These are phyloP conservation scores for Globisporangium acanthophoron DNA, from an alignment of 352 stramenopile genomes.

Conservation along the genomic window DNA sequence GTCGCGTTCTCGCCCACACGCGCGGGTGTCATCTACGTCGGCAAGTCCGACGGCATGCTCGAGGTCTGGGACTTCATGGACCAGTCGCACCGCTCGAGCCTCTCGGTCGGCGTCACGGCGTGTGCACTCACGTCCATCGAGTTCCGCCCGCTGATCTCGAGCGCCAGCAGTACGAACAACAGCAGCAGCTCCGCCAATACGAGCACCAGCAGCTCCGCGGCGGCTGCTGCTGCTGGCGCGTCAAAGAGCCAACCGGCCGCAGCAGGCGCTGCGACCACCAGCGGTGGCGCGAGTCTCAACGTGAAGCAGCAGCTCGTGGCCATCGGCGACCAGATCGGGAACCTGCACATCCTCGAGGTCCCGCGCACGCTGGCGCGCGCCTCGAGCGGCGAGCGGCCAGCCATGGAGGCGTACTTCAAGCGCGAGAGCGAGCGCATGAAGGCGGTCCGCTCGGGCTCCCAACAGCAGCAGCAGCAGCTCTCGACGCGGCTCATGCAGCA, in stretches of 20 bases:
- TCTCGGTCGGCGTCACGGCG: slow-evolving; percentile 77
- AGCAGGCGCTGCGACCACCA: slow-evolving; percentile 2
- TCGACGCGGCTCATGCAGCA: slow-evolving; percentile 13
- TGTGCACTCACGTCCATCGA: slow-evolving; percentile 86
- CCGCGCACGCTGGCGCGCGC: slow-evolving; percentile 83
- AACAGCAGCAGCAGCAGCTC: slow-evolving; percentile 1
- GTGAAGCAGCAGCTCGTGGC: slow-evolving; percentile 89
- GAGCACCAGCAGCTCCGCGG: slow-evolving; percentile 4
- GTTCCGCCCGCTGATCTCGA: slow-evolving; percentile 43
- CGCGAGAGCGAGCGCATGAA: slow-evolving; percentile 81
- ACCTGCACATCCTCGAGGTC: slow-evolving; percentile 91
- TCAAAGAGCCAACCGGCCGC: background rate
- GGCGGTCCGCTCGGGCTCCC: slow-evolving; percentile 13
- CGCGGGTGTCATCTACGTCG: slow-evolving; percentile 84
- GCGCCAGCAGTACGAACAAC: slow-evolving; percentile 1
- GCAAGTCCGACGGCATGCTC: slow-evolving; percentile 85
- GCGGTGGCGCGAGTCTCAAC: slow-evolving; percentile 17
- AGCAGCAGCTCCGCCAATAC: slow-evolving; percentile 1
- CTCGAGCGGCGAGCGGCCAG: slow-evolving; percentile 64
- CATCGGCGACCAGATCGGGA: slow-evolving; percentile 89
- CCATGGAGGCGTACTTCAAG: slow-evolving; percentile 89
- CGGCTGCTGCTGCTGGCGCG: slow-evolving; percentile 6
- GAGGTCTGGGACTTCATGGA: slow-evolving; percentile 94
- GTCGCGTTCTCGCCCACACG: slow-evolving; percentile 87
- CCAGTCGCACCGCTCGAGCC: slow-evolving; percentile 81